phyloP scores from a whole-genome alignment of 441 rosid species.

The Metrosideros polymorpha region DNA sequence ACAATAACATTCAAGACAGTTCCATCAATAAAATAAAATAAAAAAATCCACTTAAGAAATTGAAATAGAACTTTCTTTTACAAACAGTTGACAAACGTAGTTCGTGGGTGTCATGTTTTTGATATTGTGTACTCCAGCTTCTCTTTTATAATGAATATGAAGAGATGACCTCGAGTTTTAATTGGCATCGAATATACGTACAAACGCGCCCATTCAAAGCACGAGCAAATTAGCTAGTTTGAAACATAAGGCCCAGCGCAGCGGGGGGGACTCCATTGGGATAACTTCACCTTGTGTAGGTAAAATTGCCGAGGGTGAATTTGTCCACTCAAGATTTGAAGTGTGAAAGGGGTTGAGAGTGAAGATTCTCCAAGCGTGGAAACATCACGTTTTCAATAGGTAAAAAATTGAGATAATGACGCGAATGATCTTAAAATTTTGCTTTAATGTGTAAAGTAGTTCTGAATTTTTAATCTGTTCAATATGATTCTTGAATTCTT shows the following conservation, averaged over 20 bases:
- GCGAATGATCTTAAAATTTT: too few relatives aligned
- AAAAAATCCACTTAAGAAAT: neutral
- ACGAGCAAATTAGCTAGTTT: neutral
- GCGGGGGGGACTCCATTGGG: fast-evolving
- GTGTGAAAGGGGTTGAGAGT: neutral
- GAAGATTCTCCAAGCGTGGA: fast-evolving
- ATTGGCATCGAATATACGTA: neutral
- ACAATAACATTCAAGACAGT: neutral
- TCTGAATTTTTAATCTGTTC: too few relatives aligned
- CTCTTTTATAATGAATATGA: neutral
- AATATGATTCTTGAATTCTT: too few relatives aligned
- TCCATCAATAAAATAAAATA: neutral
- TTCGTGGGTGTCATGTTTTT: neutral
- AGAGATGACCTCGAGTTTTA: neutral
- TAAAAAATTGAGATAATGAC: too few relatives aligned
- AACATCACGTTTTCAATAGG: neutral
- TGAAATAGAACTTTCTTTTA: neutral
- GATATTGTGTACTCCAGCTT: neutral
- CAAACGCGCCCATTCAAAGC: neutral
- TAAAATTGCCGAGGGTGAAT: neutral
- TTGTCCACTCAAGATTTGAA: neutral
- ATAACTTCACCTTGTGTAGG: neutral
- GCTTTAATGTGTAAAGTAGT: too few relatives aligned
- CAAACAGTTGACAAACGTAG: neutral
- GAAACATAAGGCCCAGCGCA: neutral